Evolutionary conservation across 208 protist genomes (phyloP).

Genomic region (Trypanosoma avium): DNA sequence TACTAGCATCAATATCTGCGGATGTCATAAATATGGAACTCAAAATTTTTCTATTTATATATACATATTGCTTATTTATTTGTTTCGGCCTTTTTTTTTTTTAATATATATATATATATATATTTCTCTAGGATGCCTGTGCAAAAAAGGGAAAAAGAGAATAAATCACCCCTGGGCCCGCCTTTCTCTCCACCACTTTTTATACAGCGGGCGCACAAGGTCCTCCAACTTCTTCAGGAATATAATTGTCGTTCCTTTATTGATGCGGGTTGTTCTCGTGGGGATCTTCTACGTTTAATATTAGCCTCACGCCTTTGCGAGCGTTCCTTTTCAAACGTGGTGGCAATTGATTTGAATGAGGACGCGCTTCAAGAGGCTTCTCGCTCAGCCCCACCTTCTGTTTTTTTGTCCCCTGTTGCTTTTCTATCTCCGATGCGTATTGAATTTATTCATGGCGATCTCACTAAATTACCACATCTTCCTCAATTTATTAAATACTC

Average conservation of each 20-base stretch:
- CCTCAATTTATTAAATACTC: background rate
- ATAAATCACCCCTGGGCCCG: background rate
- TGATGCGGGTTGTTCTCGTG: slow-evolving; percentile 50
- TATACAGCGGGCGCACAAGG: slow-evolving; percentile 42
- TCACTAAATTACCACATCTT: slow-evolving; percentile 27
- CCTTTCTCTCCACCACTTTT: slow-evolving; percentile 46
- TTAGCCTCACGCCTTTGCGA: slow-evolving; percentile 31
- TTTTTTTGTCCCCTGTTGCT: slow-evolving; percentile 6
- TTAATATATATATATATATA: background rate
- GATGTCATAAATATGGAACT: too few relatives aligned
- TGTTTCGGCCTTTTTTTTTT: too few relatives aligned
- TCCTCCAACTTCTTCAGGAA: slow-evolving; percentile 18
- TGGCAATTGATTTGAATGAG: slow-evolving; percentile 39
- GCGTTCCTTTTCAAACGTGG: slow-evolving; percentile 24
- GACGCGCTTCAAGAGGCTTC: slow-evolving; percentile 18
- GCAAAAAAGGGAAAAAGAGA: background rate
- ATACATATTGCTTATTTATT: too few relatives aligned
- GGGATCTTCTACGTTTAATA: slow-evolving; percentile 37
- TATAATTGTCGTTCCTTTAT: slow-evolving; percentile 37
- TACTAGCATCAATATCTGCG: too few relatives aligned
- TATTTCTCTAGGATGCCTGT: background rate
- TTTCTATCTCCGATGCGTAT: slow-evolving; percentile 30
- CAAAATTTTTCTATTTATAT: too few relatives aligned
- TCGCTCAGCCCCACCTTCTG: slow-evolving; percentile 4
- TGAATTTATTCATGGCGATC: slow-evolving; percentile 46